Base-by-base conservation (phyloP, 2,329 filamentous ascomycete species). In the Nemania sp. region DNA sequence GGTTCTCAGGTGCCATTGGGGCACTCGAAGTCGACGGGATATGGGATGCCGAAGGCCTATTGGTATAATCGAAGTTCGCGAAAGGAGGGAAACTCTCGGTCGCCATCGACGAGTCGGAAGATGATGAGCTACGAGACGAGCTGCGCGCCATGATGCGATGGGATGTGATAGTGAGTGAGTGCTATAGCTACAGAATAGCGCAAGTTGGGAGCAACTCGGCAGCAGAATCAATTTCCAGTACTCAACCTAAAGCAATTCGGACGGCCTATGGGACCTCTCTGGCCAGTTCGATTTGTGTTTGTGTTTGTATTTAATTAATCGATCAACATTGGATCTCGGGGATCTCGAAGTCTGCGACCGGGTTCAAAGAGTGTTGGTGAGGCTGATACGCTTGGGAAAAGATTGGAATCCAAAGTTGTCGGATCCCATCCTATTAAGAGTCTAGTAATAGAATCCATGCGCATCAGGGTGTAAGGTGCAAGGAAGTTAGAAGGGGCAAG, bases 1-100 rank as follows among this genome's bases (percentile, higher is more conserved):
- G 13, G 15, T 41, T 41, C 35, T 41, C 35, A 15, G 35, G 15
- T 13, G 8, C 35, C 3, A 41, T 26, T 1, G 72, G 69, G 3
- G 69, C 72, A 53, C 63, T 71, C 26, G 55, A 52, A 3, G 67
- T 68, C 18, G 55, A 60, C 18, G 60, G 26, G 18, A 66, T 20
- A 5, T 66, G 64, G 0, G 65, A 56, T 7, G 60, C 32, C 5
- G 72, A 26, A 20, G 64, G 47, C 20, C 62, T 57, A 5, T 56
- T 24, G 18, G 32, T 62, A 22, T 45, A 20, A 45, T 68, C 59
- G 26, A 70, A 43, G 47, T 66, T 69, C 1, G 72, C 69, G 43
- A 68, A 61, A 24, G 70, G 66, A 24, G 75, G 73, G 47, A 73
- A 75, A 20, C 59, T 64, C 60, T 77, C 72, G 22, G 69, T 72